phyloP scores from a whole-genome alignment of 2,329 filamentous ascomycete species.

The Aspergillus arachidicola region DNA sequence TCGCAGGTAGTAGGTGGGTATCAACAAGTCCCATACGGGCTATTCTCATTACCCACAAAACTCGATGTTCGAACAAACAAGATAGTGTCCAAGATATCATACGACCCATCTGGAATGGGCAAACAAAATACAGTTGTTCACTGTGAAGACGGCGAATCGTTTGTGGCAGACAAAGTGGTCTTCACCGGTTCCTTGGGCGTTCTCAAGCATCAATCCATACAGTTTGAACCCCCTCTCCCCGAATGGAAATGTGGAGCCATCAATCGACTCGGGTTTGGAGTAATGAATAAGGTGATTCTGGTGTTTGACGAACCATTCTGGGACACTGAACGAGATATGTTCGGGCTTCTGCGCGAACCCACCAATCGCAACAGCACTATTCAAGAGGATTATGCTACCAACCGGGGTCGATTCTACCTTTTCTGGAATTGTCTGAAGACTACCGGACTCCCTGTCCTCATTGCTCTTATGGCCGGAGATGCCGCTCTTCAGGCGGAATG shows the following conservation, averaged over 20 bases:
- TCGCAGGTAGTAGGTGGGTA: constrained; percentile 94
- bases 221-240: constrained; percentile 90
- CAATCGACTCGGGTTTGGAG: constrained; percentile 82
- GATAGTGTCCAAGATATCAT: constrained; percentile 73
- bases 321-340: constrained; percentile 88
- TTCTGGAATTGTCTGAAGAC: constrained; percentile 97
- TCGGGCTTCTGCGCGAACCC: constrained; percentile 82
- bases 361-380: constrained; percentile 68
- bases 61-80: constrained; percentile 77
- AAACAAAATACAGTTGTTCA: constrained; percentile 63
- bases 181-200: constrained; percentile 89
- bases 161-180: constrained; percentile 89
- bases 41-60: constrained; percentile 74
- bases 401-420: constrained; percentile 90
- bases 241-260: constrained; percentile 82
- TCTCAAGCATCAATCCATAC: constrained; percentile 74
- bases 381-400: constrained; percentile 76
- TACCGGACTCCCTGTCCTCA: constrained; percentile 81
- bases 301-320: constrained; percentile 90
- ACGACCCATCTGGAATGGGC: constrained; percentile 47
- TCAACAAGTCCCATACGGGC: constrained; percentile 84
- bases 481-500: constrained; percentile 86
- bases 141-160: constrained; percentile 73
- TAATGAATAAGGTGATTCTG: constrained; percentile 92
- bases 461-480: constrained; percentile 94